Evolutionary conservation across 306 rosid genomes (phyloP), one percentile per base, ranked within the genome.

Genomic region (Casuarina cunninghamiana): DNA sequence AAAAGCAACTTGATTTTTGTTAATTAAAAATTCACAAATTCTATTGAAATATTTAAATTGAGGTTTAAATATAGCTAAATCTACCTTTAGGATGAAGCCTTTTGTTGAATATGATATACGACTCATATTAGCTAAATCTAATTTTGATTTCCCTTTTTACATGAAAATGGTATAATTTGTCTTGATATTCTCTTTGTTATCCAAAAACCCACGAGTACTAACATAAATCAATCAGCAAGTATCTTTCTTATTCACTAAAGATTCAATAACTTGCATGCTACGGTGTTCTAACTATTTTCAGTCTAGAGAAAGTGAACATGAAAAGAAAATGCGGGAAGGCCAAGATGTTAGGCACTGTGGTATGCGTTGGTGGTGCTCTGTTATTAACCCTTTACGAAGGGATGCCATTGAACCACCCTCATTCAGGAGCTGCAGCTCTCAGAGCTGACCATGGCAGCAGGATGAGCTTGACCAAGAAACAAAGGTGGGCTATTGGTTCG

Each of bases 291-390:
- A 42, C 45, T 46, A 42, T 48, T 81, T 83, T 32, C 9, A 94
- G 98, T 69, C 88, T 82, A 79, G 98, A 92, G 88, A 94, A 87
- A 84, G 84, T 92, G 80, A 79, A 82, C 82, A 44, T 90, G 75
- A 81, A 76, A 83, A 84, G 83, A 82, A 88, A 74, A 68, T 80
- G 91, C 54, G 97, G 97, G 7, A 85, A 57, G 72, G 92, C 97
- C 73, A 92, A 94, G 84, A 73, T 89, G 68, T 44, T 88, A 45
- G 97, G 97, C 35, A 63, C 92, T 41, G 39, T 62, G 37, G 81
- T 87, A 70, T 86, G 97, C 80, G 76, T 91, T 78, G 77, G 86
- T 19, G 98, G 97, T 74, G 90, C 86, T 74, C 78, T 91, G 80
- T 2, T 88, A 39, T 71, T 95, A 77, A 87, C 75, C 55, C 82